Evolutionary conservation across 352 stramenopile genomes (phyloP), one percentile per base, ranked within the genome.

Genomic region (Blastocystis sp.): DNA sequence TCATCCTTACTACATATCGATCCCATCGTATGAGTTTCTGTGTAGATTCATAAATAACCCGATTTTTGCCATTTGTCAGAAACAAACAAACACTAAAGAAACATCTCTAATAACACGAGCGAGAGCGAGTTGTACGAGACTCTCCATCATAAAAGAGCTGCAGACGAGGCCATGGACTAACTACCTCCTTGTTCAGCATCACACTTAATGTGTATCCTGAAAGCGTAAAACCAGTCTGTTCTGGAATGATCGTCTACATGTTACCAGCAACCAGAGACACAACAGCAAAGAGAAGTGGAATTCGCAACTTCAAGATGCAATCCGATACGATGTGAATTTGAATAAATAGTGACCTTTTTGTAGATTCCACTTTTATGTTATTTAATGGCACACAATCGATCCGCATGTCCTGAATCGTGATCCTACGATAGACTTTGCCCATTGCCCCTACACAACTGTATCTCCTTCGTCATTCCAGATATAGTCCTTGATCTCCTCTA

Each of bases 281-380:
- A 20, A 85, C 73, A n/a, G 59, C 73, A 47, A 69, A 85, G 2
- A 85, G 47, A 68, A 85, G 73, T 18, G 73, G 73, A 69, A 85
- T 85, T 8, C 73, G 16, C 4, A 85, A 55, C 18, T 50, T 85
- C 39, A 66, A 45, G 30, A 85, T 85, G 54, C 43, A 66, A 45
- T 85, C 73, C 56, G 53, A 43, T n/a, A 85, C 73, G 34, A 85
- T 50, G 16, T 85, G 73, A n/a, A 85, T 53, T 45, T 85, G 73
- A 18, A 85, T 65, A 45, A 85, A 85, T 8, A 85, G 54, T 8
- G 73, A 85, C 53, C 63, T 50, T 24, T 68, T 65, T 41, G 45
- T 56, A 24, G 47, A 13, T 11, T 85, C 73, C 43, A 85, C 47
- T 43, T 68, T 66, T n/a, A 85, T 43, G 41, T n/a, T 85, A 7